These are phyloP conservation scores for Mikania micrantha DNA, from an alignment of 129 eudicot species.

Conservation along the genomic window DNA sequence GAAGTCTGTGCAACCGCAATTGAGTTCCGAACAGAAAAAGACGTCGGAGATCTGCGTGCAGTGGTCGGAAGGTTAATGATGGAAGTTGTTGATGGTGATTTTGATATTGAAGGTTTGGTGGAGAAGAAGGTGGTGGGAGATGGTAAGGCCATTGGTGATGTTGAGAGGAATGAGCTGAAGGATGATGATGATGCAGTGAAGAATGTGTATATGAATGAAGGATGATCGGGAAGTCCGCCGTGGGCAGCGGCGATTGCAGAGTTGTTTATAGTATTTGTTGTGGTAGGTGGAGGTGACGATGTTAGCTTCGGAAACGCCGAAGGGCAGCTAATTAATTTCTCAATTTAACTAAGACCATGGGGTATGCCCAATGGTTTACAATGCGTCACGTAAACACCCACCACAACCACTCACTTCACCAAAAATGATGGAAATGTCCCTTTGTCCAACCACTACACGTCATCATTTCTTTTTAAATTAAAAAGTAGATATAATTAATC, in stretches of 20 bases:
- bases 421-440: too few species aligned
- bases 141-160: slow-evolving; percentile 48
- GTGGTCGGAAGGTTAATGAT: slow-evolving; percentile 16
- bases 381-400: too few species aligned
- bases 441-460: too few species aligned
- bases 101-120: slow-evolving; percentile 46
- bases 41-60: slow-evolving; percentile 18
- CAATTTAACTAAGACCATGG: too few species aligned
- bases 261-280: slow-evolving; percentile 13
- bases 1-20: slow-evolving; percentile 35
- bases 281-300: slow-evolving; percentile 17
- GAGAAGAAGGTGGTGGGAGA: slow-evolving; percentile 36
- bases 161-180: neutral
- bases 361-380: too few species aligned
- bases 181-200: neutral
- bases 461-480: too few species aligned
- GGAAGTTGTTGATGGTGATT: slow-evolving; percentile 15
- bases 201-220: slow-evolving; percentile 11
- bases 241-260: slow-evolving; percentile 25
- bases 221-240: slow-evolving; percentile 27
- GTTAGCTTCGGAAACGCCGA: slow-evolving; percentile 25
- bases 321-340: neutral
- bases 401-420: too few species aligned
- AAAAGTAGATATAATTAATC: too few species aligned
- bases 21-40: slow-evolving; percentile 45